phyloP scores from a whole-genome alignment of 257 asterid genomes.

The Osmanthus fragrans region DNA sequence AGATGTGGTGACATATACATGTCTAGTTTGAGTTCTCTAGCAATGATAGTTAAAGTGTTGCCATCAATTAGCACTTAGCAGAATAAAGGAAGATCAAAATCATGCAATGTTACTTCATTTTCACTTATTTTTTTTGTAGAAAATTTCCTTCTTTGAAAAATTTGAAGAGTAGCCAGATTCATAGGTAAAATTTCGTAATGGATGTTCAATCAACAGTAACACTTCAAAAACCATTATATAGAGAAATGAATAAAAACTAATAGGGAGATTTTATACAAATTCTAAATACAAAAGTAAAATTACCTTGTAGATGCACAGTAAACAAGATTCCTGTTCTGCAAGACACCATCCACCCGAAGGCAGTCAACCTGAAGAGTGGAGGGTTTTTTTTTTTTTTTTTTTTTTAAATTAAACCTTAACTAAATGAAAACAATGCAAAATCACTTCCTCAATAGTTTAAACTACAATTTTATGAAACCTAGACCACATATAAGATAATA shows the following conservation, averaged over 20 bases:
- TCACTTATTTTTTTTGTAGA: not conserved
- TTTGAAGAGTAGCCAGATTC: not conserved
- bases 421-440: constrained; percentile 12
- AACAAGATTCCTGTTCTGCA: constrained; percentile 85
- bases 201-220: not conserved
- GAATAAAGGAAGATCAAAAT: not conserved
- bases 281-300: constrained; percentile 9
- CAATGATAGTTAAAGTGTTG: not conserved
- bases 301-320: constrained; percentile 98
- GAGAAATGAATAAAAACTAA: not conserved
- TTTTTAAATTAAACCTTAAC: not conserved
- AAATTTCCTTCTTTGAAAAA: not conserved
- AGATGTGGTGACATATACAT: not conserved
- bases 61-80: not conserved
- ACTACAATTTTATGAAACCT: constrained; percentile 19
- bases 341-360: constrained; percentile 96
- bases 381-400: not conserved
- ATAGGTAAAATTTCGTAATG: constrained; percentile 4
- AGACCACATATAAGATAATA: constrained; percentile 11
- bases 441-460: constrained; percentile 11
- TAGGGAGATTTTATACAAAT: constrained; percentile 2
- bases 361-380: constrained; percentile 76
- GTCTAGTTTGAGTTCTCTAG: not conserved
- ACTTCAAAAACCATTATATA: not conserved
- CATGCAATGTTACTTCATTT: constrained; percentile 11